phyloP scores from a whole-genome alignment of 805 yeast species.

The Schizosaccharomyces japonicus region DNA sequence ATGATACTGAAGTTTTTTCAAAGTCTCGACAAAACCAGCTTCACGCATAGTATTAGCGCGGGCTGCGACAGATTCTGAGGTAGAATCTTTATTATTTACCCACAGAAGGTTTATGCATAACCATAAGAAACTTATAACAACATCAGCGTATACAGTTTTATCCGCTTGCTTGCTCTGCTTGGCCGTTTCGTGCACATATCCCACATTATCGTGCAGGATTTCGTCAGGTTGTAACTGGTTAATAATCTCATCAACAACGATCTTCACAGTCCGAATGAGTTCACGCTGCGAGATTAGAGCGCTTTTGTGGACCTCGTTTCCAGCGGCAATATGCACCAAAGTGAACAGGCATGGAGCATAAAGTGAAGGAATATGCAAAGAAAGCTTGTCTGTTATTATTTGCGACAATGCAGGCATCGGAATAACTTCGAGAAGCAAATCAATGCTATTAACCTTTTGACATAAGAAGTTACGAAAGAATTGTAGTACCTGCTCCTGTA shows the following conservation, averaged over 20 bases:
- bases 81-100: neutral
- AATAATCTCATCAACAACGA: too few relatives aligned
- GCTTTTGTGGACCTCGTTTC: too few relatives aligned
- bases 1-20: neutral
- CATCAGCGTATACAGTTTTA: too few relatives aligned
- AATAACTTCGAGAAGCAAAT: neutral
- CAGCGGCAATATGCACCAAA: conserved; percentile 1
- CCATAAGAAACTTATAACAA: too few relatives aligned
- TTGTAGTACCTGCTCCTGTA: neutral
- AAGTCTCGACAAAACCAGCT: neutral
- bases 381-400: neutral
- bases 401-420: neutral
- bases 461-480: neutral
- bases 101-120: neutral
- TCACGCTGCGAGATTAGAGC: too few relatives aligned
- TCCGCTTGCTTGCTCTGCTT: too few relatives aligned
- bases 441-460: neutral
- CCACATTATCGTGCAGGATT: too few relatives aligned
- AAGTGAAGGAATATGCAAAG: neutral
- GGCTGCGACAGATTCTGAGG: neutral
- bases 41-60: neutral
- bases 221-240: too few relatives aligned
- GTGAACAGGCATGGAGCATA: neutral
- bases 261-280: too few relatives aligned
- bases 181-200: too few relatives aligned